phyloP scores from a whole-genome alignment of 345 rosid species.

The Citrus unshiu region DNA sequence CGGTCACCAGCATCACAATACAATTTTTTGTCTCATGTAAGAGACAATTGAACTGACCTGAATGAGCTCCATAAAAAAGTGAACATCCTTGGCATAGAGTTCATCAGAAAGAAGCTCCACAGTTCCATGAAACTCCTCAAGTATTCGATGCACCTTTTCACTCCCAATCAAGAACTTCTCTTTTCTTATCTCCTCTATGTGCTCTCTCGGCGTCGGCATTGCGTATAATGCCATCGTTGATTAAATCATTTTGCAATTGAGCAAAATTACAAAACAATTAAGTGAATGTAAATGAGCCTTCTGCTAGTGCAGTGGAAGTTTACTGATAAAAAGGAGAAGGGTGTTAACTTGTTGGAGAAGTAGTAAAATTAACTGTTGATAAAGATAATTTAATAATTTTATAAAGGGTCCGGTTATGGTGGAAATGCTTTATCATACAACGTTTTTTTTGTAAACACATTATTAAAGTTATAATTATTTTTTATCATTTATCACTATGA shows the following conservation, averaged over 20 bases:
- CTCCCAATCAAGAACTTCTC: slow-evolving; percentile 56
- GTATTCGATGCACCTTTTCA: slow-evolving; percentile 34
- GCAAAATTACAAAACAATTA: too few relatives aligned
- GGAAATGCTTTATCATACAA: too few relatives aligned
- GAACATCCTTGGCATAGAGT: slow-evolving; percentile 65
- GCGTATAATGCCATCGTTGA: not conserved
- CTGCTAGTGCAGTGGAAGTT: not conserved
- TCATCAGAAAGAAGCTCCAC: slow-evolving; percentile 62
- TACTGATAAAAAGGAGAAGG: not conserved
- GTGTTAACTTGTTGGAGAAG: not conserved
- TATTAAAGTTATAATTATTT: too few relatives aligned
- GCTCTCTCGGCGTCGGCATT: slow-evolving; percentile 36
- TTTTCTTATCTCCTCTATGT: slow-evolving; percentile 51
- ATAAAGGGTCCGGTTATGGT: too few relatives aligned
- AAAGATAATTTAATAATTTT: too few relatives aligned
- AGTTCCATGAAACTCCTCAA: slow-evolving; percentile 59
- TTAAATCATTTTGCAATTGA: too few relatives aligned
- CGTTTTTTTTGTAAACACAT: too few relatives aligned
- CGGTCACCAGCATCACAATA: not conserved
- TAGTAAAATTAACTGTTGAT: not conserved
- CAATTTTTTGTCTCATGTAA: too few relatives aligned
- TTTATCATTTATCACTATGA: too few relatives aligned
- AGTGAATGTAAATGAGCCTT: too few relatives aligned
- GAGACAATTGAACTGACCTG: slow-evolving; percentile 29
- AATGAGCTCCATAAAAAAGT: slow-evolving; percentile 72